phyloP scores from a whole-genome alignment of 2,329 filamentous ascomycete genomes.

The Tolypocladium cylindrosporum region DNA sequence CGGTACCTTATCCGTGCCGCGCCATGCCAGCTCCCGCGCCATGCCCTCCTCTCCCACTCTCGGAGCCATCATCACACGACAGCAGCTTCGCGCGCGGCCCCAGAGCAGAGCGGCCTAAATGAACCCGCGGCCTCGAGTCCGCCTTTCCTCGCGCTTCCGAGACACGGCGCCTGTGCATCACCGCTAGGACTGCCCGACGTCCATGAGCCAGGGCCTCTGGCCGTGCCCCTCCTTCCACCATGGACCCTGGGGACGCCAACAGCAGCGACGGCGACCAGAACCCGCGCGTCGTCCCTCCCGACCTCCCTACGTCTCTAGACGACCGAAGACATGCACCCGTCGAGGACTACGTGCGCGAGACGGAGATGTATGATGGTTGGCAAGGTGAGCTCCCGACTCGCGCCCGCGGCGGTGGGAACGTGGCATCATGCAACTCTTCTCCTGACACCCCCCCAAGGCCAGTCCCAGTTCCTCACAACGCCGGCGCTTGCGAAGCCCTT shows the following conservation, averaged over 20 bases:
- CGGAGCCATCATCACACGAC: background rate
- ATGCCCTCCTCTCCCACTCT: background rate
- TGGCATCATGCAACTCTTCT: conserved; percentile 3
- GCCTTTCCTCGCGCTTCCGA: background rate
- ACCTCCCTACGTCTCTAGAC: conserved; percentile 85
- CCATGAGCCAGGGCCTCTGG: conserved; percentile 23
- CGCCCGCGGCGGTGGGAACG: background rate
- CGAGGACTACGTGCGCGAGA: conserved; percentile 61
- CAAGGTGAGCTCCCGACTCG: conserved; percentile 50
- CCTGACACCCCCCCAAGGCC: conserved; percentile 46
- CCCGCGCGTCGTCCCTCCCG: conserved; percentile 56
- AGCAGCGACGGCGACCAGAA: conserved; percentile 27
- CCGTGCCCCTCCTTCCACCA: conserved; percentile 33
- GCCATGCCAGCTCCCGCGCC: background rate
- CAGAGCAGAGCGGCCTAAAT: background rate
- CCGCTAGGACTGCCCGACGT: conserved; percentile 6
- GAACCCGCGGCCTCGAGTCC: background rate
- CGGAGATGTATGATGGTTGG: conserved; percentile 98
- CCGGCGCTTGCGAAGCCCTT: conserved; percentile 77
- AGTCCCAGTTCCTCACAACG: conserved; percentile 88
- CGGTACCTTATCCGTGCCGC: conserved; percentile 1
- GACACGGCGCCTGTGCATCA: conserved; percentile 1
- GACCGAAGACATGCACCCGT: conserved; percentile 64
- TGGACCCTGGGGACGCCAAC: conserved; percentile 47
- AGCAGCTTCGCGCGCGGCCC: background rate